Conservation (phyloP, 2,329 filamentous ascomycete species). For the Didymella sp. region DNA sequence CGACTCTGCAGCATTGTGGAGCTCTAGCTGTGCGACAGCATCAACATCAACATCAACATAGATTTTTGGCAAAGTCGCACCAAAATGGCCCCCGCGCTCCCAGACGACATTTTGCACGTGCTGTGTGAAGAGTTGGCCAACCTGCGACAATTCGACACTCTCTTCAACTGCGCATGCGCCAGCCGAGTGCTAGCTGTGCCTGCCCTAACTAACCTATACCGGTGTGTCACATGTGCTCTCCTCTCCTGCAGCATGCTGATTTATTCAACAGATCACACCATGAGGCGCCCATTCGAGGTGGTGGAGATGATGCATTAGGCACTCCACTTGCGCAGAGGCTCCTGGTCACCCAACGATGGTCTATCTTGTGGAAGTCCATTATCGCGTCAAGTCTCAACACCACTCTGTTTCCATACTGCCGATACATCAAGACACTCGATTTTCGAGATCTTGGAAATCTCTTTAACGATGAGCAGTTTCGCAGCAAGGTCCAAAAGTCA, state of each 20-base stretch:
- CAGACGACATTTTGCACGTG: slow-evolving; percentile 67
- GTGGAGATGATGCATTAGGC: slow-evolving; percentile 51
- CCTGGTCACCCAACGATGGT: slow-evolving; percentile 63
- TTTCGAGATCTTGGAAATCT: slow-evolving; percentile 67
- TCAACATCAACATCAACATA: slow-evolving; percentile 22
- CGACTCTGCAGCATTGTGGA: slow-evolving; percentile 11
- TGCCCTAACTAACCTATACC: slow-evolving; percentile 68
- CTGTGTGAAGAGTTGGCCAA: slow-evolving; percentile 66
- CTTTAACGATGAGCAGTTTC: slow-evolving; percentile 66
- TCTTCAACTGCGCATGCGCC: slow-evolving; percentile 66
- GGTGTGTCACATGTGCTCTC: slow-evolving; percentile 52
- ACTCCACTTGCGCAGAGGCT: slow-evolving; percentile 51
- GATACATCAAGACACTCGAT: slow-evolving; percentile 70
- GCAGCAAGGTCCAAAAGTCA: slow-evolving; percentile 63
- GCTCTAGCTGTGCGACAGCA: slow-evolving; percentile 5
- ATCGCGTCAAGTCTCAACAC: slow-evolving; percentile 68
- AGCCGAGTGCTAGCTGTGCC: slow-evolving; percentile 64
- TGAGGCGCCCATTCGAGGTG: slow-evolving; percentile 54
- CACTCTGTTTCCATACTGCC: slow-evolving; percentile 72
- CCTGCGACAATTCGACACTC: slow-evolving; percentile 64
- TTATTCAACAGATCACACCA: slow-evolving; percentile 51
- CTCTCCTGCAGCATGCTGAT: neutral
- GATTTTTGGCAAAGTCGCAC: slow-evolving; percentile 1
- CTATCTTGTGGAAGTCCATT: slow-evolving; percentile 71
- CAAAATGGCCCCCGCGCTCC: slow-evolving; percentile 50